phyloP scores from a whole-genome alignment of 1,139 yeast genomes.

The Candida gigantensis region DNA sequence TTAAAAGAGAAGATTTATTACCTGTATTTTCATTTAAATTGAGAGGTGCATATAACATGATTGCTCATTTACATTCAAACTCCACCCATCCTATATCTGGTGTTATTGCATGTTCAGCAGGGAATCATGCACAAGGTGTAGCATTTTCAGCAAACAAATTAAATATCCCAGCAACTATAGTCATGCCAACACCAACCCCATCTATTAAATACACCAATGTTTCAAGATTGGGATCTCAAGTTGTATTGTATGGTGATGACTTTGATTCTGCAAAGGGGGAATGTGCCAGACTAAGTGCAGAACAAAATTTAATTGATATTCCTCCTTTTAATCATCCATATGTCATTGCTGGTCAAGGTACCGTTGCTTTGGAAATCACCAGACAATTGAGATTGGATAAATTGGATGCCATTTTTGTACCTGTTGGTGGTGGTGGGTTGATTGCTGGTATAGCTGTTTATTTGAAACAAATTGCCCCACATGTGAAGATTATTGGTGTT shows the following conservation, averaged over 20 bases:
- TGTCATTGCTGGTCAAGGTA: conserved; percentile 99
- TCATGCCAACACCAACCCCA: conserved; percentile 98
- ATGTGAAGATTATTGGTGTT: conserved; percentile 91
- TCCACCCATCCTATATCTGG: conserved; percentile 69
- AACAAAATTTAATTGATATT: conserved; percentile 78
- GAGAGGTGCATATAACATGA: conserved; percentile 97
- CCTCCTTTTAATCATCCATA: conserved; percentile 98
- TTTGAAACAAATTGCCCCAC: conserved; percentile 95
- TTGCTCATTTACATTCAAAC: conserved; percentile 70
- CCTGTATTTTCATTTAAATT: conserved; percentile 96
- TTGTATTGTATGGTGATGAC: conserved; percentile 89
- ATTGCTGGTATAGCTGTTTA: conserved; percentile 90
- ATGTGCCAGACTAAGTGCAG: conserved; percentile 68
- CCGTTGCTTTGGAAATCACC: conserved; percentile 88
- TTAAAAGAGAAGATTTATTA: conserved; percentile 88
- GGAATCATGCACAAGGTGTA: conserved; percentile 99
- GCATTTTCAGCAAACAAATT: conserved; percentile 86
- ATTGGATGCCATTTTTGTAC: conserved; percentile 83
- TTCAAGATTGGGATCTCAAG: conserved; percentile 88
- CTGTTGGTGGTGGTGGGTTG: conserved; percentile 97
- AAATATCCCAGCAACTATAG: conserved; percentile 91
- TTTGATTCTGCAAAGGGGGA: conserved; percentile 92
- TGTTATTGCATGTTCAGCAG: conserved; percentile 97
- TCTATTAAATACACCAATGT: conserved; percentile 91
- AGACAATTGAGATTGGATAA: conserved; percentile 81